A percentile compares a stretch with the other conserved stretches of the same genome.
These are phyloP conservation scores for Gloeophyllum trabeum DNA, from an alignment of 768 basidiomycete genomes.

Conservation along the genomic window DNA sequence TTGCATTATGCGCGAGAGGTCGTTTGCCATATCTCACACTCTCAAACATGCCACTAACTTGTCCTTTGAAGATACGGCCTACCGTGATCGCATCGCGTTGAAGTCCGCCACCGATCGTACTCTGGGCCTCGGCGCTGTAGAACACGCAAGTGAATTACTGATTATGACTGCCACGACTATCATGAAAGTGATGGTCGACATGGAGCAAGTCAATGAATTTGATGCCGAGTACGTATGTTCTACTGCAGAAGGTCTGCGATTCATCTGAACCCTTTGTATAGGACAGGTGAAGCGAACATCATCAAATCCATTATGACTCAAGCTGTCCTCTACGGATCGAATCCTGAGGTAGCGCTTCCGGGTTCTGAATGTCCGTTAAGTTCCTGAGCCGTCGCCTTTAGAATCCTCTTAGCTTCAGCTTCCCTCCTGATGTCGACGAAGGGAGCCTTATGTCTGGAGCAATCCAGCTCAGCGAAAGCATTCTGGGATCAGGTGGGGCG, in stretches of 20 bases:
- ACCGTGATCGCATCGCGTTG: constrained; percentile 60
- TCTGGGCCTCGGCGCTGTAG: constrained; percentile 54
- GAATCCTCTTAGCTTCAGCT: constrained; percentile 74
- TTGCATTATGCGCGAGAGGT: constrained; percentile 65
- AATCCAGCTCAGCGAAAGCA: constrained; percentile 58
- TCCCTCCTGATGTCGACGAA: constrained; percentile 70
- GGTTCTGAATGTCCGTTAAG: background rate
- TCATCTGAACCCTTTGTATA: no score
- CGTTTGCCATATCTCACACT: constrained; percentile 1
- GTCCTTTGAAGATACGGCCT: constrained; percentile 44
- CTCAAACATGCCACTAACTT: background rate
- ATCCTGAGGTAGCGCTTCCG: constrained; percentile 36
- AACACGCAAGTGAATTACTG: constrained; percentile 35
- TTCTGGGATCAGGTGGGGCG: constrained; percentile 59
- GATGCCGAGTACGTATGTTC: constrained; percentile 54
- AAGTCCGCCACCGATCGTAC: constrained; percentile 59
- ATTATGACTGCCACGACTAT: constrained; percentile 59
- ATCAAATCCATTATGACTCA: constrained; percentile 77
- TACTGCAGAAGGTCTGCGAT: no score
- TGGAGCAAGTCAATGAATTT: constrained; percentile 50
- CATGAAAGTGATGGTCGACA: constrained; percentile 54
- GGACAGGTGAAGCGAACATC: constrained; percentile 52
- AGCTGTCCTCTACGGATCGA: constrained; percentile 68
- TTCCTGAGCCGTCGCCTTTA: constrained; percentile 14
- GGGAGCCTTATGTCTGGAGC: constrained; percentile 74